Conservation (phyloP, 495 filamentous ascomycete species). For the Tuber brumale region DNA sequence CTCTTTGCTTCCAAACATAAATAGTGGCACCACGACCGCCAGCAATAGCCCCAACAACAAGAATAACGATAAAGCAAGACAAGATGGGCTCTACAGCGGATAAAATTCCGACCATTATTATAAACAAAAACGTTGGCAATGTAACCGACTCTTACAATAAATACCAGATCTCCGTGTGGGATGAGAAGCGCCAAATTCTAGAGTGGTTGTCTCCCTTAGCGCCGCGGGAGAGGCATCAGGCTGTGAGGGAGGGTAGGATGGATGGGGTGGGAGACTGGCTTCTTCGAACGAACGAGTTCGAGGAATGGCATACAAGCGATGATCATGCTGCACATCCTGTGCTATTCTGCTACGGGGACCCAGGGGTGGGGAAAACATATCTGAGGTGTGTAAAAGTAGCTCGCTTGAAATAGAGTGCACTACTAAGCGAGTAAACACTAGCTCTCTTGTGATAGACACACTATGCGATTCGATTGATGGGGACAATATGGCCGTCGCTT, state of each 20-base stretch:
- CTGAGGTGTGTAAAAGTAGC: background rate
- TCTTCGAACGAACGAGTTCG: background rate
- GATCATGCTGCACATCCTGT: background rate
- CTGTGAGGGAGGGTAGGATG: background rate
- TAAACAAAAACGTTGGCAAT: too few relatives aligned
- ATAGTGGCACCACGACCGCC: too few relatives aligned
- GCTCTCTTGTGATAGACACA: background rate
- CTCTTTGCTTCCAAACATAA: too few relatives aligned
- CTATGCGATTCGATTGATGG: background rate
- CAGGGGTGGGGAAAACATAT: background rate
- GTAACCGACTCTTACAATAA: too few relatives aligned
- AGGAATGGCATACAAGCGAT: background rate
- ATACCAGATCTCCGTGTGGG: too few relatives aligned
- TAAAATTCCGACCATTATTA: too few relatives aligned
- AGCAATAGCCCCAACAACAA: too few relatives aligned
- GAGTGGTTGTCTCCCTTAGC: background rate
- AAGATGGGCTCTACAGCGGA: too few relatives aligned
- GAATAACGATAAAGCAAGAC: too few relatives aligned
- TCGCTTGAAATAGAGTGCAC: too few relatives aligned
- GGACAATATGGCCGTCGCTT: background rate
- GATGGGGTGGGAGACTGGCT: background rate
- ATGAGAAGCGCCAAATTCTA: background rate
- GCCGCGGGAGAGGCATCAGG: background rate
- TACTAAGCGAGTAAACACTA: background rate
- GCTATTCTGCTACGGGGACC: background rate